These are phyloP conservation scores for Basipetospora chlamydospora DNA, from an alignment of 2,329 filamentous ascomycete genomes.

Conservation along the genomic window DNA sequence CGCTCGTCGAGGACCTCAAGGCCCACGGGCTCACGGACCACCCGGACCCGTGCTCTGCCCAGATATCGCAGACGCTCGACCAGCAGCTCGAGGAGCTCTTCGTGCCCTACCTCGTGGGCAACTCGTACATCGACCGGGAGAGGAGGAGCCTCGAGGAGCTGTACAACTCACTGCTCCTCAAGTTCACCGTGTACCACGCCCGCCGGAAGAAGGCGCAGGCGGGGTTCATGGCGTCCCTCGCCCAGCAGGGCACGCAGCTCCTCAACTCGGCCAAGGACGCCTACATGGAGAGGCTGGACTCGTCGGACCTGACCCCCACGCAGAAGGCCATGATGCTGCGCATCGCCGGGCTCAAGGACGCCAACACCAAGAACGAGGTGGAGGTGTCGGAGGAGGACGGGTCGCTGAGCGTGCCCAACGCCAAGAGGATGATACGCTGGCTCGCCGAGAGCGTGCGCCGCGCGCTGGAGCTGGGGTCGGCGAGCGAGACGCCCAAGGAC, in stretches of 20 bases:
- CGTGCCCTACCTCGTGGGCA: constrained; percentile 53
- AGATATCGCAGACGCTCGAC: constrained; percentile 63
- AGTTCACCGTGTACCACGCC: constrained; percentile 91
- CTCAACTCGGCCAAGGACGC: constrained; percentile 79
- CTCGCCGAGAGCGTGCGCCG: constrained; percentile 86
- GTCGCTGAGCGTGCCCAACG: constrained; percentile 63
- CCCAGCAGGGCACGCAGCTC: constrained; percentile 79
- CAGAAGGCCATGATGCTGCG: constrained; percentile 84
- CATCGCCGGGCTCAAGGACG: constrained; percentile 71
- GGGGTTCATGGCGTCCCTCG: constrained; percentile 83
- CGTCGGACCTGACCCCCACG: constrained; percentile 71
- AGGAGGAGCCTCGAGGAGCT: constrained; percentile 60
- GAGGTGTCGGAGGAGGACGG: constrained; percentile 88
- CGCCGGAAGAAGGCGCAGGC: constrained; percentile 75
- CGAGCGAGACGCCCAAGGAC: constrained; percentile 84
- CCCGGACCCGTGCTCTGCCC: constrained; percentile 76
- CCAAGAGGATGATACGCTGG: constrained; percentile 98
- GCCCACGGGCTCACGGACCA: constrained; percentile 89
- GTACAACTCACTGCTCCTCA: constrained; percentile 86
- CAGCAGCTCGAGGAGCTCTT: constrained; percentile 68
- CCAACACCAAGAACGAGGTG: constrained; percentile 67
- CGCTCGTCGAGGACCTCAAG: constrained; percentile 84
- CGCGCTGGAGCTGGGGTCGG: constrained; percentile 77
- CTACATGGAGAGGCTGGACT: constrained; percentile 79
- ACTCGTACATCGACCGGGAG: constrained; percentile 57